Evolutionary conservation across 371 early-diverging fungal species (phyloP).

Genomic region (Actinomortierella wolfii): DNA sequence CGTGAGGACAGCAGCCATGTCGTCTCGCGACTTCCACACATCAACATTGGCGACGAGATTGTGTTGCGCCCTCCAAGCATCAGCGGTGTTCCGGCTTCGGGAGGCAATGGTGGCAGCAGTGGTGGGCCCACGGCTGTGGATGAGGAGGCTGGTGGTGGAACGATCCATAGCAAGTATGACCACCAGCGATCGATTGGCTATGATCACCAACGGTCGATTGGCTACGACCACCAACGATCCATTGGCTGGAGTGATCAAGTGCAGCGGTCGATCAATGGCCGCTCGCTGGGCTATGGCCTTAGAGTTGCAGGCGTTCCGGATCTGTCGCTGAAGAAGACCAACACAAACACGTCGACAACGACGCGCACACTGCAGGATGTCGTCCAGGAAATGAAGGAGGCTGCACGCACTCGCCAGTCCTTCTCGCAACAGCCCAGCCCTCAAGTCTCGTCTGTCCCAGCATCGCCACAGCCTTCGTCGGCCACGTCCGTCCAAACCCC

Average conservation of each 20-base stretch:
- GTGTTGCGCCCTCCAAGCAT: constrained; percentile 25
- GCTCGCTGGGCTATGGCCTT: constrained; percentile 26
- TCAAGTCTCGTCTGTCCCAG: constrained; percentile 8
- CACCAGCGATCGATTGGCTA: constrained; percentile 35
- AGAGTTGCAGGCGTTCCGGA: constrained; percentile 41
- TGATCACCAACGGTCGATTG: constrained; percentile 30
- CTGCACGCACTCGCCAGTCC: constrained; percentile 7
- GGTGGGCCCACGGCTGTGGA: constrained; percentile 5
- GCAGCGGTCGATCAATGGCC: constrained; percentile 34
- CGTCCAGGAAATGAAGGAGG: constrained; percentile 41
- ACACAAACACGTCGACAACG: constrained; percentile 14
- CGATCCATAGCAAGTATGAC: constrained; percentile 10
- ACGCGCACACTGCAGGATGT: constrained; percentile 41
- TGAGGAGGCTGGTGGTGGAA: constrained; percentile 3
- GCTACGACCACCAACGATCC: constrained; percentile 28
- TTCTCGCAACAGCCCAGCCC: constrained; percentile 8
- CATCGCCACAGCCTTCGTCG: not conserved
- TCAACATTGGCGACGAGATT: constrained; percentile 48
- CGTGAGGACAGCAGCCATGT: constrained; percentile 38
- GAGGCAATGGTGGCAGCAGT: constrained; percentile 9
- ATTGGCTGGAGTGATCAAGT: constrained; percentile 22
- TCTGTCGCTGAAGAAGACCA: constrained; percentile 12
- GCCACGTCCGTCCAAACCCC: not conserved
- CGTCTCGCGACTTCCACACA: constrained; percentile 43
- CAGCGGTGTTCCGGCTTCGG: constrained; percentile 1